Base-by-base conservation (phyloP, 805 yeast species). In the Naumovozyma dairenensis region DNA sequence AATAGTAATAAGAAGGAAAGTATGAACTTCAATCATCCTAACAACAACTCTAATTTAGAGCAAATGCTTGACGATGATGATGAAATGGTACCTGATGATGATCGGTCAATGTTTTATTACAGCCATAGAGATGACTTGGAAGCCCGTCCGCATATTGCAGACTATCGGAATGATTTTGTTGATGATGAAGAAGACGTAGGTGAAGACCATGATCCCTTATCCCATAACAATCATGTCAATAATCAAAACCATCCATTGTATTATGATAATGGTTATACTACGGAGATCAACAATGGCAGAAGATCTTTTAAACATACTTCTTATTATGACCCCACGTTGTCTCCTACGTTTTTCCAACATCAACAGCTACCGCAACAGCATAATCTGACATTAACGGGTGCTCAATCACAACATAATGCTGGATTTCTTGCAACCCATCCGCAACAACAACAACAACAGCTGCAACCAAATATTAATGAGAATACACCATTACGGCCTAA, bases 21-120 rank as follows among this genome's bases (percentile, higher is more conserved):
- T 5, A 25, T 12, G 19, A 4, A 9, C 12, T 14, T 10, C 18
- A 25, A 19, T 6, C 15, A 12, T 15, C 8, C 6, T 8, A 12
- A 19, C 13, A 30, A 30, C 17, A 19, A 32, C 12, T 24, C 24
- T 10, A 24, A 31, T 7, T 35, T 27, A n/a, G n/a, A n/a, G n/a
- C 12, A 10, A 5, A 12, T 14, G 16, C 14, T 19, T 16, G 34
- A 36, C 3, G 43, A 38, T 9, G 46, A 42, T 15, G 38, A 29
- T 14, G 49, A 48, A 17, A 33, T 21, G 9, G 49, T 49, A 15
- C 47, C 45, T 14, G 51, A 46, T 15, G 60, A 55, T 37, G 40
- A 43, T n/a, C 55, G 43, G 7, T 55, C 61, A 0, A 55, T 55
- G 54, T 55, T 57, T 33, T 56, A 55, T 37, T 57, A 57, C 39